phyloP scores from a whole-genome alignment of 1,139 yeast genomes.

The Oligophagozyma castellii region DNA sequence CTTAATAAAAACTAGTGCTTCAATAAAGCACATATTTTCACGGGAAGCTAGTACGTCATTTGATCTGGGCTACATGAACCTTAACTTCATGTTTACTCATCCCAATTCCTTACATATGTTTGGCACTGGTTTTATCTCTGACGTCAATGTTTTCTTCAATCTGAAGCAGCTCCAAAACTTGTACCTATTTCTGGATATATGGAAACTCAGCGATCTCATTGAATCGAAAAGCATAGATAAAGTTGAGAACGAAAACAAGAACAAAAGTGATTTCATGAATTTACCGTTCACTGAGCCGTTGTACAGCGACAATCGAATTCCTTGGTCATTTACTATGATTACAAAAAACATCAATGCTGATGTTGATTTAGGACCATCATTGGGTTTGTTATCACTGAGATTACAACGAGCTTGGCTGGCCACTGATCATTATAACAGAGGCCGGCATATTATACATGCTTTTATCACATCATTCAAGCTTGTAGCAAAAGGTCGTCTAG shows the following conservation, averaged over 20 bases:
- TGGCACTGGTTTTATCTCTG: slow-evolving; percentile 42
- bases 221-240: slow-evolving; percentile 7
- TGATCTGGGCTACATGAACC: slow-evolving; percentile 36
- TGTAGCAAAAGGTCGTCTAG: slow-evolving; percentile 60
- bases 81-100: slow-evolving; percentile 30
- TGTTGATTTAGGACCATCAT: slow-evolving; percentile 71
- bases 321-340: slow-evolving; percentile 58
- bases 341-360: slow-evolving; percentile 39
- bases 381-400: slow-evolving; percentile 48
- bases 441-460: slow-evolving; percentile 58
- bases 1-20: slow-evolving; percentile 43
- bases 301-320: slow-evolving; percentile 27
- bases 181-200: slow-evolving; percentile 69
- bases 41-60: slow-evolving; percentile 77
- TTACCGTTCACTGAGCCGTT: slow-evolving; percentile 5
- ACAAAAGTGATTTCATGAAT: slow-evolving; percentile 5
- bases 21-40: slow-evolving; percentile 81
- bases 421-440: slow-evolving; percentile 50
- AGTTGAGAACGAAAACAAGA: slow-evolving; percentile 2
- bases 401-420: slow-evolving; percentile 56
- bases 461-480: slow-evolving; percentile 45
- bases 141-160: slow-evolving; percentile 52
- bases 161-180: slow-evolving; percentile 80
- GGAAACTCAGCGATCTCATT: slow-evolving; percentile 40
- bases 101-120: slow-evolving; percentile 30